Base-by-base conservation (phyloP, 352 stramenopile species). In the Sclerospora graminicola region DNA sequence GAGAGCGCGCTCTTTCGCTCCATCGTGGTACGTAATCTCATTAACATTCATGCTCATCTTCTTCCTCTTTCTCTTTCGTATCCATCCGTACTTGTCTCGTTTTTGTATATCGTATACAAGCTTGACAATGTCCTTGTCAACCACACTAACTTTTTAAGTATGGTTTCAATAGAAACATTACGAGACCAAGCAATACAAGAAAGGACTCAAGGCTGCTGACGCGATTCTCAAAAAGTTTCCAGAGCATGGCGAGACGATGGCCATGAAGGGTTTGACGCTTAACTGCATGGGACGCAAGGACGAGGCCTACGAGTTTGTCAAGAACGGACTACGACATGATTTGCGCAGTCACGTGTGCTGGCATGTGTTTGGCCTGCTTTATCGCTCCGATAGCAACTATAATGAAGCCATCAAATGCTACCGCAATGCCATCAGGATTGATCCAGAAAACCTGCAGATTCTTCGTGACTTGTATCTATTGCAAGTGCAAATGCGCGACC, bases 131-230 rank as follows among this genome's bases (percentile, higher is more conserved):
- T 33, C 9, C 28, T 33, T 33, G 11, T 15, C 4, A 13, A 4
- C n/a, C 4, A 3, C 28, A 33, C 8, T 28, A 35, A 15, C 10
- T 33, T 7, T 32, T 13, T n/a, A n/a, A 9, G 46, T 29, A 39
- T 51, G 40, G 40, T 20, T 14, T 16, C 21, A 26, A 2, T 53
- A 87, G 73, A 98, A 97, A 86, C 94, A 92, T 58, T 98, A 98
- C 65, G 95, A 99, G 69, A 83, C 78, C 31, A 99, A 99, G 66
- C 88, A 98, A 60, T 99, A 99, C 81, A 99, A 99, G 69, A 98
- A 98, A 58, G 94, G 89, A 3, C 63, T 98, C 3, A 99, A 98
- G 56, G 81, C 89, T 15, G 87, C 94, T 19, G 90, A 94, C 30
- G 51, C 72, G 3, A 97, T 99, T 51, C 68, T 99, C 19, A 98